Base-by-base conservation (phyloP, 139 green algal genomes). In the Chlorella sp. region DNA sequence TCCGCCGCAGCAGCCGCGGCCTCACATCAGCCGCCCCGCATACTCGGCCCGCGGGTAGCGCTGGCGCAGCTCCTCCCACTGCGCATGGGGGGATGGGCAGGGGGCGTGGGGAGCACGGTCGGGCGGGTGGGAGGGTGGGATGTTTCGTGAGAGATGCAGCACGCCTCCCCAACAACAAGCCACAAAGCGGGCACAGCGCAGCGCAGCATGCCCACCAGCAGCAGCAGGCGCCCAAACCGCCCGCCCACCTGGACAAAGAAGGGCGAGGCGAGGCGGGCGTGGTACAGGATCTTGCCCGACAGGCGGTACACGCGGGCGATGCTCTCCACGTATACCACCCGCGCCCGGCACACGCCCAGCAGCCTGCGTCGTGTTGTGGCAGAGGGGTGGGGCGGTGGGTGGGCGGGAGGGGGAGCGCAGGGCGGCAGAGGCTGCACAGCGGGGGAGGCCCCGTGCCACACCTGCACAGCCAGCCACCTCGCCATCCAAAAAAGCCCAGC, bases 251-350 rank as follows among this genome's bases (percentile, higher is more conserved):
- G 91, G 30, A 96, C 93, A 60, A 93, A 90, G 20, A 98, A 90
- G 3, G 87, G 40, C 84, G 95, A 90, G 38, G 95, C 90, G 64
- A 97, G 80, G 3, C 91, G 74, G 14, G 78, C 78, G 36, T 90
- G 78, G 86, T 98, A 97, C 58, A 98, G 56, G n/a, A 98, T 94
- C 73, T 93, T 94, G 36, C 93, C 96, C 62, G 93, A 94, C 40
- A 98, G 88, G 38, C 85, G 88, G 26, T 84, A 77, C 32, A 95
- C 92, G 0, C 96, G 84, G 1, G 95, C 95, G 34, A 98, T 98
- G 82, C 92, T 96, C 83, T 98, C 96, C 46, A 98, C 88, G 80
- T 97, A 98, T 34, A 97, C 86, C 0, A 98, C 90, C 79, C 83
- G 81, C 26, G 68, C 85, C 43, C 82, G 34, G 2, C 38, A 17